Conservation (phyloP, 129 eudicot genomes). For the Artemisia tridentata region DNA sequence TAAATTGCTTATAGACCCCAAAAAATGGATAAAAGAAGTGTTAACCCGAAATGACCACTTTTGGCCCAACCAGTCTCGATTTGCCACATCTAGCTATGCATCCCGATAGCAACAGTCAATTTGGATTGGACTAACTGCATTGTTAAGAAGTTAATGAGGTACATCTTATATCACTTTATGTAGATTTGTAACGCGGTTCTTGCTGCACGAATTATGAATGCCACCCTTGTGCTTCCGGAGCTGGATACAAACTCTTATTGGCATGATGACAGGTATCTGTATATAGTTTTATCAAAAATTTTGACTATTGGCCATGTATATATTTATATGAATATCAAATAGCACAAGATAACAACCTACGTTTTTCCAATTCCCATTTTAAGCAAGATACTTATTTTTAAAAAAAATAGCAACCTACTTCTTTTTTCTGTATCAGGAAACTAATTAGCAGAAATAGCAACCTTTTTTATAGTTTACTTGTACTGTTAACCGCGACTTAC, state of each 20-base stretch:
- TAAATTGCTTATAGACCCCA: too few relatives aligned
- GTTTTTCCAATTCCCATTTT: too few relatives aligned
- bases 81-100: not conserved
- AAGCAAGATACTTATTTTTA: too few relatives aligned
- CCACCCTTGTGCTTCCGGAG: constrained; percentile 95
- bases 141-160: constrained; percentile 9
- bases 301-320: not conserved
- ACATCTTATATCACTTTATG: constrained; percentile 15
- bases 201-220: constrained; percentile 98
- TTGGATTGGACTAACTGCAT: constrained; percentile 13
- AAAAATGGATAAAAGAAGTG: too few relatives aligned
- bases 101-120: not conserved
- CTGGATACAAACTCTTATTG: constrained; percentile 94
- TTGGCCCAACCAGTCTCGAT: too few relatives aligned
- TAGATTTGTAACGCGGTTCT: constrained; percentile 97
- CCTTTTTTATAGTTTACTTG: too few relatives aligned
- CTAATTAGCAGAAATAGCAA: too few relatives aligned
- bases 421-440: too few relatives aligned
- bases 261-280: constrained; percentile 83
- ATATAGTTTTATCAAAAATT: not conserved
- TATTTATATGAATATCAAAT: not conserved
- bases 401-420: too few relatives aligned
- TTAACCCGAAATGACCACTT: too few relatives aligned
- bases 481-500: too few relatives aligned
- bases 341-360: too few relatives aligned